Evolutionary conservation across 768 basidiomycete genomes (phyloP).

Genomic region (Lactarius indigo): DNA sequence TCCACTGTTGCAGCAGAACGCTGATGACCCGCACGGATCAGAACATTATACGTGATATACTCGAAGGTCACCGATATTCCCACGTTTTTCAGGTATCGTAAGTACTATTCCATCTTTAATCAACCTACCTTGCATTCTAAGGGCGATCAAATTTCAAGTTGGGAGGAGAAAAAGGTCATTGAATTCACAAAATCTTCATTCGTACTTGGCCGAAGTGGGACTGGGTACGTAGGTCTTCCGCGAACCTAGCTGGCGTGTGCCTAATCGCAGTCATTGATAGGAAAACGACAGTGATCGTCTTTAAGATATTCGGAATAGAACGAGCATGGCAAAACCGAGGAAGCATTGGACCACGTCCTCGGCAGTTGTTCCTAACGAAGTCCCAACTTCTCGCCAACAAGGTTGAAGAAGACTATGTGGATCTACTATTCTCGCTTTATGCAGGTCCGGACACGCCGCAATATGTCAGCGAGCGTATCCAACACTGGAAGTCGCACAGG

Average conservation of each 20-base stretch:
- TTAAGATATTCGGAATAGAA: constrained; percentile 70
- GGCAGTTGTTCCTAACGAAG: constrained; percentile 72
- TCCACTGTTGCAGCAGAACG: not conserved
- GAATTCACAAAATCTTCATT: constrained; percentile 21
- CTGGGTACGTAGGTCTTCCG: constrained; percentile 45
- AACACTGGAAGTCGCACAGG: constrained; percentile 20
- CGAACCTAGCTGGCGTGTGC: not conserved
- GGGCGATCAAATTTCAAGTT: not conserved
- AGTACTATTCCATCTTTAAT: not conserved
- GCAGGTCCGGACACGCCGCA: constrained; percentile 36
- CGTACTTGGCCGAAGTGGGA: constrained; percentile 55
- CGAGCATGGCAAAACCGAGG: constrained; percentile 44
- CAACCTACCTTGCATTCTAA: not conserved
- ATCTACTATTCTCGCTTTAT: constrained; percentile 45
- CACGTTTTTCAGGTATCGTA: constrained; percentile 25
- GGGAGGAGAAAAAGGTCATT: constrained; percentile 20
- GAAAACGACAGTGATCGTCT: constrained; percentile 74
- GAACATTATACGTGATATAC: constrained; percentile 14
- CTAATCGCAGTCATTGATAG: constrained; percentile 32
- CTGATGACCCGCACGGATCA: not conserved
- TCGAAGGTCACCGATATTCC: constrained; percentile 17
- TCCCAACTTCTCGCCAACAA: constrained; percentile 63
- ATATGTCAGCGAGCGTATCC: constrained; percentile 37
- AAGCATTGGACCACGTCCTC: constrained; percentile 42
- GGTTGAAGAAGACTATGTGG: constrained; percentile 63